Percentiles rank a stretch among this genome's conserved stretches.
These are phyloP conservation scores for Acrocalymma vagum DNA, from an alignment of 2,329 filamentous ascomycete species.

Conservation along the genomic window DNA sequence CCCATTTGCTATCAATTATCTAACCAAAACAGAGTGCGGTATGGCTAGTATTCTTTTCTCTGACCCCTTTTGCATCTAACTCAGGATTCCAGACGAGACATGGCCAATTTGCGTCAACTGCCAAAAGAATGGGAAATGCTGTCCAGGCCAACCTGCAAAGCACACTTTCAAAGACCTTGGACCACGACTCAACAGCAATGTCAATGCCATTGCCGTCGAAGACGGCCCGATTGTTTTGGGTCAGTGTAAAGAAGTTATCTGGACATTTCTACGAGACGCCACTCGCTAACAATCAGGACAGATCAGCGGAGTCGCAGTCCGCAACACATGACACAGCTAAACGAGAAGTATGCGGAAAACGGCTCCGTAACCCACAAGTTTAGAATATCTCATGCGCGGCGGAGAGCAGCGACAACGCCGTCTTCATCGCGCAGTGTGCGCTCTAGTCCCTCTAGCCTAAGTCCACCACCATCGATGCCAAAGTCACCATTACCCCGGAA, in stretches of 20 bases:
- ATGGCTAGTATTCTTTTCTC: conserved; percentile 8
- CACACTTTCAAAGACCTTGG: conserved; percentile 43
- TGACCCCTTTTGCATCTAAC: conserved; percentile 16
- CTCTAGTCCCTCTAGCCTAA: conserved; percentile 14
- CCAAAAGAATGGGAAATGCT: conserved; percentile 42
- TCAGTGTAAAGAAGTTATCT: conserved; percentile 2
- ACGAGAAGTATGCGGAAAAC: conserved; percentile 32
- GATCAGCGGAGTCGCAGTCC: conserved; percentile 21
- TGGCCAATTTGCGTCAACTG: conserved; percentile 46
- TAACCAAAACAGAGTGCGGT: conserved; percentile 28
- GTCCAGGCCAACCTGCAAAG: conserved; percentile 42
- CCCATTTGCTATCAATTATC: conserved; percentile 3
- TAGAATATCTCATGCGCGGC: conserved; percentile 24
- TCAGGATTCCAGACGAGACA: conserved; percentile 35
- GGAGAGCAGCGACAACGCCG: conserved; percentile 17
- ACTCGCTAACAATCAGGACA: conserved; percentile 9
- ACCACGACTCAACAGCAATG: conserved; percentile 19
- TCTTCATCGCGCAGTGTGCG: conserved; percentile 9
- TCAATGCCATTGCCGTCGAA: conserved; percentile 1
- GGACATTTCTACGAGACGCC: neutral
- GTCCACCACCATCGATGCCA: conserved; percentile 14
- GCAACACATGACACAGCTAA: conserved; percentile 30
- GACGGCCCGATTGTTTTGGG: conserved; percentile 5
- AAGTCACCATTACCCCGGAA: conserved; percentile 24
- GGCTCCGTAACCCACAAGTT: conserved; percentile 40